Base-by-base conservation (phyloP, 305 asterid genomes). In the Fraxinus baroniana region DNA sequence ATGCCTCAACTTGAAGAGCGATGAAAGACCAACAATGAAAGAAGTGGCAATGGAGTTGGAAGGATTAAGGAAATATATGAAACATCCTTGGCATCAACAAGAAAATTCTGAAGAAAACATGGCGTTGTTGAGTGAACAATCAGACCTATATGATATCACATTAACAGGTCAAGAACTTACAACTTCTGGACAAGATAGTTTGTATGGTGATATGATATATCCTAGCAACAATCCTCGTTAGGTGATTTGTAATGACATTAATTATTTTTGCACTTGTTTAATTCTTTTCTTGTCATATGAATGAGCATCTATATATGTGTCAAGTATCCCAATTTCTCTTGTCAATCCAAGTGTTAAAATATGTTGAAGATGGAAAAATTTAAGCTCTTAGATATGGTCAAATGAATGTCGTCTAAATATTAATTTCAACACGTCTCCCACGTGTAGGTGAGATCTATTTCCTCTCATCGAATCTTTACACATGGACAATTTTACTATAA, bases 11-110 rank as follows among this genome's bases (percentile, higher is more conserved):
- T 75, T 83, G 44, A 76, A 83, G 4, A 62, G 82, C 0, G 83
- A 83, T 20, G 78, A 83, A 0, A 87, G 88, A 66, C 90, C 90
- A 2, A 85, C 81, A 0, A 87, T 87, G 88, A 87, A 79, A 57
- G 88, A 87, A 78, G 87, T 85, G 76, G 64, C 87, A 0, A 81
- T 81, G 82, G 88, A 85, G 62, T 62, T 87, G 10, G 90, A 87
- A 78, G 26, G 84, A 3, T 79, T 81, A 78, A 78, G 90, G 76
- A 86, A 79, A 84, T 32, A 85, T 12, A 70, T 79, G 12, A 83
- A 70, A 39, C 85, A 85, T 22, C 83, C 86, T 12, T 74, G 83
- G 83, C 30, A 55, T 30, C 83, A 64, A n/a, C 74, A 26, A 79
- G 77, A 44, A 24, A 36, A 26, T 70, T 22, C 49, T 26, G 83